These are phyloP conservation scores for Volvox carteri DNA, from an alignment of 163 green algal species.

Conservation along the genomic window DNA sequence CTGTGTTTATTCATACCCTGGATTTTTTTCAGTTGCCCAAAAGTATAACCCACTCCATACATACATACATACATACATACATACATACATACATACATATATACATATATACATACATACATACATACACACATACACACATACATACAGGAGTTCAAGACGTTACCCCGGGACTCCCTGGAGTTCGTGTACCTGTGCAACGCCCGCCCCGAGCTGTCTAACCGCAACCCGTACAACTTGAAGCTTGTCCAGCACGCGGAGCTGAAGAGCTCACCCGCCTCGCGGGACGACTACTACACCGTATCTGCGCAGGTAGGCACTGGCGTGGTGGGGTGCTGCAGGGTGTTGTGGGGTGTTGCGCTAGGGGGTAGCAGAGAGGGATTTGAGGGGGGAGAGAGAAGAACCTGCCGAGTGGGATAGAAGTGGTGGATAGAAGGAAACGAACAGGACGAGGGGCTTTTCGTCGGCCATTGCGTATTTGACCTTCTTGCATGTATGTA, in stretches of 20 bases:
- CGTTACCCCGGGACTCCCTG: constrained; percentile 24
- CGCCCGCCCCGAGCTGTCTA: constrained; percentile 7
- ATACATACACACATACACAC: not conserved
- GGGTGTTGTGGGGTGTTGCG: too few relatives aligned
- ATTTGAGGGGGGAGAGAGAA: too few relatives aligned
- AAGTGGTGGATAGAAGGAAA: too few relatives aligned
- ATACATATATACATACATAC: not conserved
- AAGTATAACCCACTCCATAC: not conserved
- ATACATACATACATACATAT: not conserved
- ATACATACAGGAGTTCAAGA: constrained; percentile 55
- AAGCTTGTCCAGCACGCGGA: constrained; percentile 54
- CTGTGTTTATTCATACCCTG: too few relatives aligned
- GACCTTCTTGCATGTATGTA: too few relatives aligned
- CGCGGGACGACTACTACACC: constrained; percentile 45
- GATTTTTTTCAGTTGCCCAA: not conserved
- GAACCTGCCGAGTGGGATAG: too few relatives aligned
- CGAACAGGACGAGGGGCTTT: too few relatives aligned
- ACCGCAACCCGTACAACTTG: constrained; percentile 63
- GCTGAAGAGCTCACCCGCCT: constrained; percentile 30
- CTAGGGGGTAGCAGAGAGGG: too few relatives aligned
- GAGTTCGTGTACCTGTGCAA: constrained; percentile 67
- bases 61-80: constrained; percentile 13
- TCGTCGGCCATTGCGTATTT: too few relatives aligned
- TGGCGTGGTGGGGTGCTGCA: too few relatives aligned
- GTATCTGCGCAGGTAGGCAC: constrained; percentile 18